Base-by-base conservation (phyloP, 2,329 filamentous ascomycete genomes). In the Drechslerella coelobrocha region DNA sequence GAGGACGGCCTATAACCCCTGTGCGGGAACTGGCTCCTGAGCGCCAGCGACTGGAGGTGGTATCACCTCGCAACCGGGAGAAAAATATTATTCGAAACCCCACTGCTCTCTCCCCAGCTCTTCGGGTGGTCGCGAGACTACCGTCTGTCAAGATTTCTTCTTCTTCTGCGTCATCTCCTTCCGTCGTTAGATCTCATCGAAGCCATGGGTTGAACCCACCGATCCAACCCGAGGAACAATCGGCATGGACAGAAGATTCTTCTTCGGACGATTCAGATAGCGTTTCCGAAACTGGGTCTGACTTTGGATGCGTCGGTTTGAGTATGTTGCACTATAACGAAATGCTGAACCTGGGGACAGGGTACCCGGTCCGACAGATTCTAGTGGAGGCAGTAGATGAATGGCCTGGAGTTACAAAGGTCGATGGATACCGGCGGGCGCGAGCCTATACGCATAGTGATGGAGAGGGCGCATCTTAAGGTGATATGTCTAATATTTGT, bases 261-360 rank as follows among this genome's bases (percentile, higher is more conserved):
- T 41, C 45, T 9, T 55, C 48, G 23, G 37, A 26, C 14, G 5
- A 37, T 34, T 45, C 37, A 1, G n/a, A 9, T 2, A 23, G 6
- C 29, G 17, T 17, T 27, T 61, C 57, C 19, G 57, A 61, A 4
- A 47, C 57, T 1, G 65, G 61, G 6, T 45, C 50, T 12, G 61
- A 69, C 23, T 81, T 78, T 65, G 77, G 77, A 26, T 82, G 81
- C 60, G 76, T 78, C 56, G 73, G 77, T 10, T 77, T 82, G 10
- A 73, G 81, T 48, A 74, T 75, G 7, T 76, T 79, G 51, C 80
- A 81, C 66, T 82, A 82, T 72, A 74, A 76, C 1, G 68, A 77
- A 21, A 76, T 75, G 66, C 77, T 80, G 8, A 72, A 80, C 74
- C 75, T 77, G 3, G 55, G 73, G 5, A 79, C 75, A 1, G 76